A percentile compares a stretch with the other conserved stretches of the same genome.
Conservation (phyloP, 148 eudicot genomes). For the Suaeda aralocaspica region DNA sequence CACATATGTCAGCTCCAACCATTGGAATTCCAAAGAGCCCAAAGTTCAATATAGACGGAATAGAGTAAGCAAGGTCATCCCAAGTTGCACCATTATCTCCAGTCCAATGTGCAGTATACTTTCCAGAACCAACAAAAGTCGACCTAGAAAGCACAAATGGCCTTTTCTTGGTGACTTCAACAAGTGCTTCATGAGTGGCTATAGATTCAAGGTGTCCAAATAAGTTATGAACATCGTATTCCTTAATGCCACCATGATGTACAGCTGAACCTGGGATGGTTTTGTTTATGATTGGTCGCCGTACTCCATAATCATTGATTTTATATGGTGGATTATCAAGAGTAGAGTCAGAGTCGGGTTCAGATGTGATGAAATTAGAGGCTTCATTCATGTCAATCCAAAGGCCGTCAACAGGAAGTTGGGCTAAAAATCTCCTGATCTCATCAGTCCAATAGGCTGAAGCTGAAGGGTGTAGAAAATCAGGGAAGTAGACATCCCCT, state of each 20-base stretch:
- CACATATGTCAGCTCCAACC: constrained; percentile 96
- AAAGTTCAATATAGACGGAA: constrained; percentile 61
- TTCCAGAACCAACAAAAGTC: constrained; percentile 84
- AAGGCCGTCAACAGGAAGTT: constrained; percentile 70
- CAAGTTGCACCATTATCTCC: constrained; percentile 90
- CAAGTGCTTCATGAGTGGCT: constrained; percentile 52
- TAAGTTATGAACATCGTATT: constrained; percentile 64
- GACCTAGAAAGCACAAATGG: constrained; percentile 71
- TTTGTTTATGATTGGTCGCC: constrained; percentile 35
- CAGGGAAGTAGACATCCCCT: constrained; percentile 74
- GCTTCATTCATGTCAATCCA: constrained; percentile 96
- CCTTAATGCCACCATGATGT: constrained; percentile 45
- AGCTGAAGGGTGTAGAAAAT: constrained; percentile 57
- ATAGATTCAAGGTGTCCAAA: constrained; percentile 62
- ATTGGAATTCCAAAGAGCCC: constrained; percentile 86
- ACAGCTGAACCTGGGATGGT: constrained; percentile 61
- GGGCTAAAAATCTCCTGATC: constrained; percentile 41
- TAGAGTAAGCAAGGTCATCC: constrained; percentile 66
- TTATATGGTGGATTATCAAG: constrained; percentile 73
- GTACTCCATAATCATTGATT: constrained; percentile 57
- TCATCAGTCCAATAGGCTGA: constrained; percentile 59
- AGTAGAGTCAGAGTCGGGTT: constrained; percentile 40
- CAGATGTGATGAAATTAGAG: constrained; percentile 57
- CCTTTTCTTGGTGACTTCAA: constrained; percentile 45
- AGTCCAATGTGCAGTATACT: constrained; percentile 87